Percentiles rank a stretch among this genome's conserved stretches.
These are phyloP conservation scores for Cynanchum wilfordii DNA, from an alignment of 257 asterid genomes.

Conservation along the genomic window DNA sequence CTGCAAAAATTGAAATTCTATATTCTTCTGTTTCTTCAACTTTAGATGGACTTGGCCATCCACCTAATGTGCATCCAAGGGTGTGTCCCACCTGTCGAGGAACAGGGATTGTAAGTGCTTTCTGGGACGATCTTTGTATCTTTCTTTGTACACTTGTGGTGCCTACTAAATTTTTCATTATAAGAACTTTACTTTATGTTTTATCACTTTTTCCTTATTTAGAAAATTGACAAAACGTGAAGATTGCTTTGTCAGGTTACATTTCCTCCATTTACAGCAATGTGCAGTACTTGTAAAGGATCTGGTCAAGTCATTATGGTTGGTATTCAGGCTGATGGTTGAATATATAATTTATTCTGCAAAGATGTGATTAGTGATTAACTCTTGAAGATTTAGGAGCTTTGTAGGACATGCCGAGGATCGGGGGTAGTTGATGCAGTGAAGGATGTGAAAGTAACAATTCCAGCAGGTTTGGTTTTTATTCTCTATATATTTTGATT, in stretches of 20 bases:
- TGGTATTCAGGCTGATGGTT: slow-evolving; percentile 14
- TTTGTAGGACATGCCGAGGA: slow-evolving; percentile 66
- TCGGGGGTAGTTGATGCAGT: slow-evolving; percentile 68
- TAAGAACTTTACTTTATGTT: slow-evolving; percentile 11
- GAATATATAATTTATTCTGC: slow-evolving; percentile 11
- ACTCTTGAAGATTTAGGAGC: slow-evolving; percentile 37
- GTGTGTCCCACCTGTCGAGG: slow-evolving; percentile 74
- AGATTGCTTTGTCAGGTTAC: slow-evolving; percentile 46
- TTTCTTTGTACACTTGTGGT: neutral
- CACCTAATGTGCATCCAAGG: slow-evolving; percentile 53
- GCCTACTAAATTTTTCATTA: neutral
- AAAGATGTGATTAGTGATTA: slow-evolving; percentile 6
- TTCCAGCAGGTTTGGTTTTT: slow-evolving; percentile 71
- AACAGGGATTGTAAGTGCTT: slow-evolving; percentile 65
- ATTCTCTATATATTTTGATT: neutral
- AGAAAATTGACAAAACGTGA: neutral
- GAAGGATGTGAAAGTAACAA: slow-evolving; percentile 65
- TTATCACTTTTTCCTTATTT: neutral
- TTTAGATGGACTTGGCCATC: slow-evolving; percentile 82
- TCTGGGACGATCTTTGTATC: neutral
- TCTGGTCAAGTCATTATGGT: slow-evolving; percentile 74
- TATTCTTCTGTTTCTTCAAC: slow-evolving; percentile 20
- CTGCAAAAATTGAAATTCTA: neutral
- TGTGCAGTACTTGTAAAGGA: slow-evolving; percentile 75
- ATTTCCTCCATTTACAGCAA: slow-evolving; percentile 71